Percentiles rank a stretch among this genome's conserved stretches.
These are phyloP conservation scores for Kazachstania bromeliacearum DNA, from an alignment of 805 yeast genomes.

Conservation along the genomic window DNA sequence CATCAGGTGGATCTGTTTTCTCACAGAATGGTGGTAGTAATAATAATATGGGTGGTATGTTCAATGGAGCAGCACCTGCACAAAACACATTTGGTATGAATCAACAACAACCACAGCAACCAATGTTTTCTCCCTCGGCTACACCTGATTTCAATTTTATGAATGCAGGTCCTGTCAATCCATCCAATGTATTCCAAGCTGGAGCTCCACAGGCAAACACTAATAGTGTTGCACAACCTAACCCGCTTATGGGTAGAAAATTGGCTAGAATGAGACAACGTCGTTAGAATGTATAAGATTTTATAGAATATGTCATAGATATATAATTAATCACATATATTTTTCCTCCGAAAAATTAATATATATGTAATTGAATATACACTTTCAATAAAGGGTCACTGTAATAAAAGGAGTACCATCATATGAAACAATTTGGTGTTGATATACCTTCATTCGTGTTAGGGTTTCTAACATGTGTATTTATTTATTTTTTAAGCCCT, in stretches of 20 bases:
- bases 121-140: slow-evolving; percentile 15
- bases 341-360: too few species aligned
- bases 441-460: slow-evolving; percentile 6
- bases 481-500: slow-evolving; percentile 4
- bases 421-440: too few species aligned
- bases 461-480: slow-evolving; percentile 5
- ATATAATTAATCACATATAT: too few species aligned
- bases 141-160: slow-evolving; percentile 24
- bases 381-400: too few species aligned
- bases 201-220: slow-evolving; percentile 3
- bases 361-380: too few species aligned
- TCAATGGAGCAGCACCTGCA: slow-evolving; percentile 1
- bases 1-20: slow-evolving; percentile 9
- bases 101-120: slow-evolving; percentile 5
- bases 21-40: background rate
- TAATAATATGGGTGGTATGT: background rate
- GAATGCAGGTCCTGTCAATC: slow-evolving; percentile 10
- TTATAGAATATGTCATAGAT: background rate
- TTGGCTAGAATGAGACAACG: slow-evolving; percentile 28
- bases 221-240: slow-evolving; percentile 5
- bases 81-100: background rate
- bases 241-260: slow-evolving; percentile 10
- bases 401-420: too few species aligned
- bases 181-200: slow-evolving; percentile 18
- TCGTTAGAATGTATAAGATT: slow-evolving; percentile 8